A percentile compares a stretch with the other conserved stretches of the same genome.
Evolutionary conservation across 2,329 filamentous ascomycete genomes (phyloP).

Genomic region (Colletotrichum zoysiae): DNA sequence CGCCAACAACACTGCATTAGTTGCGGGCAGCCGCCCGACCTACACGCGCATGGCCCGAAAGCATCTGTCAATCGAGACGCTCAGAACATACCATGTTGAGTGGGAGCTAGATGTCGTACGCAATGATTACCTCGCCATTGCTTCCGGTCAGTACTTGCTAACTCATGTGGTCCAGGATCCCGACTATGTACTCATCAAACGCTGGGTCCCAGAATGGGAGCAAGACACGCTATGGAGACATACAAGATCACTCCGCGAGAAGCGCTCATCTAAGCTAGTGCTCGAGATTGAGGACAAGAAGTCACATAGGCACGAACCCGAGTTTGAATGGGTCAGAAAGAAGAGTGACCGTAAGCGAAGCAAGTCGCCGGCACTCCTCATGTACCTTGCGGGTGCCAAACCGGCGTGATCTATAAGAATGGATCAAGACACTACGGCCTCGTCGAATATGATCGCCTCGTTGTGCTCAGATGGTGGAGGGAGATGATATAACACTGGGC

Average conservation of each 20-base stretch:
- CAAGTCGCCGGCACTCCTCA: constrained; percentile 67
- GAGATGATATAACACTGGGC: too few relatives aligned
- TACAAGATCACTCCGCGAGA: constrained; percentile 73
- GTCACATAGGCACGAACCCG: constrained; percentile 57
- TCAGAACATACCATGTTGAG: constrained; percentile 67
- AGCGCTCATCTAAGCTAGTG: constrained; percentile 58
- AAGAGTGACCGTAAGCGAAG: constrained; percentile 66
- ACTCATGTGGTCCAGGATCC: constrained; percentile 63
- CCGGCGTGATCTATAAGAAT: constrained; percentile 51
- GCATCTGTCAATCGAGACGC: constrained; percentile 72
- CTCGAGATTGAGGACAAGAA: constrained; percentile 61
- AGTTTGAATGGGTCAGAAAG: constrained; percentile 70
- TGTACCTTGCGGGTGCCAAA: constrained; percentile 68
- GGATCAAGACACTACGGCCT: neutral
- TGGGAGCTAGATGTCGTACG: constrained; percentile 69
- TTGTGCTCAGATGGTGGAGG: neutral
- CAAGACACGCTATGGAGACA: constrained; percentile 81
- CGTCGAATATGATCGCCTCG: neutral
- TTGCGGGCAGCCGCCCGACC: constrained; percentile 57
- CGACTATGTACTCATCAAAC: constrained; percentile 79
- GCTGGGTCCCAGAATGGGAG: constrained; percentile 78
- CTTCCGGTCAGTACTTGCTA: neutral
- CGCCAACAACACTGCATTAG: constrained; percentile 26
- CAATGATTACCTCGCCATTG: constrained; percentile 19
- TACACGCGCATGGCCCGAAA: constrained; percentile 74